Evolutionary conservation across 2,329 filamentous ascomycete genomes (phyloP), one percentile per base, ranked within the genome.

Genomic region (Epichloe sp.): DNA sequence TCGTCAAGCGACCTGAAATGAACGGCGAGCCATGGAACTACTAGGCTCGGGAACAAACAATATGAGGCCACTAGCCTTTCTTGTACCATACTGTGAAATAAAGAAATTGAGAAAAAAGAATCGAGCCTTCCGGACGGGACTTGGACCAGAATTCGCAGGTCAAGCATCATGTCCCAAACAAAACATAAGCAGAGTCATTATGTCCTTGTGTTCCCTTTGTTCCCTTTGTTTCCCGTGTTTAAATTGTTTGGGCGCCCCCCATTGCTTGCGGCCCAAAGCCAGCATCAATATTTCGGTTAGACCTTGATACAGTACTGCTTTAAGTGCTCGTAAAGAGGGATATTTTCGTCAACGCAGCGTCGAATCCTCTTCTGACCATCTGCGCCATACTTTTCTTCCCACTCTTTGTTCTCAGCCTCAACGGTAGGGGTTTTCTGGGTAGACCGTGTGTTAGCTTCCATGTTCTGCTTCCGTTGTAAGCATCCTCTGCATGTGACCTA

Each of bases 311-410:
- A 82, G 68, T 88, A 93, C 60, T 80, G 76, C 76, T 86, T 90
- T 66, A 93, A 70, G 63, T 90, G 88, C 67, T 91, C 85, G 65
- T 93, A 93, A 63, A 88, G 77, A 48, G 75, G 72, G 46, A 86
- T 70, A 60, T 88, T 90, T 50, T 77, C 82, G 54, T 86, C 76
- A 38, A 90, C 86, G 12, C 78, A 83, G 59, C 81, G 72, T 54
- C 82, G 73, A 62, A 93, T 91, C 45, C 83, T 65, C 63, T 79
- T 81, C 52, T 83, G 81, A 12, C 74, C 85, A 60, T 88, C 77
- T 45, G 82, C 75, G 36, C 87, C 87, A 60, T 78, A 93, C 68
- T 88, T 89, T 57, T 82, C 71, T 34, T 68, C 71, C 87, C 87
- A 93, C 58, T 88, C 82, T 47, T 71, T 70, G 60, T 87, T 77